Base-by-base conservation (phyloP, 2,329 filamentous ascomycete species). In the Beauveria brongniartii region DNA sequence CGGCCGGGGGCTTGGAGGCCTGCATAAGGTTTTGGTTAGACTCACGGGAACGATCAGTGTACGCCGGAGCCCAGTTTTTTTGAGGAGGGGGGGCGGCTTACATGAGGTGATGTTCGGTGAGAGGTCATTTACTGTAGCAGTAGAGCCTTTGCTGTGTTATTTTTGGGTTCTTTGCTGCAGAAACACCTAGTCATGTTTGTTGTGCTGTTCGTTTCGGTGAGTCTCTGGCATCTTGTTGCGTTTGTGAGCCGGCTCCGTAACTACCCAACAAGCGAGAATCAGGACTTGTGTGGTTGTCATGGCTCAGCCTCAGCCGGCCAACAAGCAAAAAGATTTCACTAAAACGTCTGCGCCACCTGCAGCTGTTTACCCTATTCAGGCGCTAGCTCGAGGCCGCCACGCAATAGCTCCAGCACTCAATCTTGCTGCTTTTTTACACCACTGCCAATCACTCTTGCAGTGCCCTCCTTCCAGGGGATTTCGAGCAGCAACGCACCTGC, bases 21-120 rank as follows among this genome's bases (percentile, higher is more conserved):
- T 43, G 56, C 56, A 53, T 59, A 59, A 59, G 56, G 56, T 59
- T 59, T 59, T 59, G 48, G 56, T 53, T 59, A 59, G 48, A 50
- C 56, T 59, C 56, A 46, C 56, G 56, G 56, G 48, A 37, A 59
- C n/a, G 56, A 59, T 59, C 48, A 52, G 37, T 50, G 46, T 22
- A 24, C 43, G 46, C 30, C 46, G 24, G 37, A 59, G 34, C 55
- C 48, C 48, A 53, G 41, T 59, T 59, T 52, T 52, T 34, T 24
- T 24, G 24, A 24, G 24, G 56, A 48, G 47, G 56, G 37, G n/a
- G 2, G 10, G 26, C 16, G 30, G 18, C 6, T 12, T 30, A n/a
- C 50, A 52, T 18, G 30, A 12, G 51, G 12, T 41, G 18, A n/a
- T 57, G 26, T 22, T 40, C 3, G 43, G 34, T 24, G 24, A 14